Conservation (phyloP, 306 rosid species). For the Leucaena leucocephala region DNA sequence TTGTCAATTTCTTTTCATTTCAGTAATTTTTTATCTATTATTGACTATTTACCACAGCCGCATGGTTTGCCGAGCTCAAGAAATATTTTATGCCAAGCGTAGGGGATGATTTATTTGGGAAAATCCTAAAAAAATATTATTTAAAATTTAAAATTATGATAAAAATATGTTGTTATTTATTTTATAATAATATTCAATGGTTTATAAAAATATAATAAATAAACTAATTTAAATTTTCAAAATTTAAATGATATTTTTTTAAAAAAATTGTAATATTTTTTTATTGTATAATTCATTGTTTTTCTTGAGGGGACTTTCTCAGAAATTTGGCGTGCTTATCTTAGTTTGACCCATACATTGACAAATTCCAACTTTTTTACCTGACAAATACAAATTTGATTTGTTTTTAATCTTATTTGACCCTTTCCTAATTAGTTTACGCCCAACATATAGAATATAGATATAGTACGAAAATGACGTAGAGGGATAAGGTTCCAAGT, state of each 20-base stretch:
- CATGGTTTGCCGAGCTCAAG: conserved; percentile 3
- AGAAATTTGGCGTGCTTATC: background rate
- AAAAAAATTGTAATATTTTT: background rate
- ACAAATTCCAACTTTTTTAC: background rate
- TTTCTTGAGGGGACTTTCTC: background rate
- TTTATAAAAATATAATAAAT: no score
- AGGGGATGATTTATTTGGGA: background rate
- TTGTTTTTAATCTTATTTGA: background rate
- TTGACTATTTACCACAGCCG: background rate
- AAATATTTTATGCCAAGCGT: background rate
- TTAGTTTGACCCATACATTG: background rate
- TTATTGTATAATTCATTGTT: background rate
- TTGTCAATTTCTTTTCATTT: background rate
- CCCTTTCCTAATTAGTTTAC: background rate
- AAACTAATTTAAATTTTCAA: no score
- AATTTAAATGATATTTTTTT: no score
- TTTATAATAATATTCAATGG: no score
- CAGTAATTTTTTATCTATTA: background rate
- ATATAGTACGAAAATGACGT: background rate
- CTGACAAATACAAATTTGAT: background rate
- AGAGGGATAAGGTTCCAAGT: background rate
- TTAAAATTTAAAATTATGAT: no score
- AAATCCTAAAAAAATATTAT: no score
- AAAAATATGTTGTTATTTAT: no score
- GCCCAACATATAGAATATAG: background rate